Conservation (phyloP, 1,284 basidiomycete genomes). For the Pascua guehoae region DNA sequence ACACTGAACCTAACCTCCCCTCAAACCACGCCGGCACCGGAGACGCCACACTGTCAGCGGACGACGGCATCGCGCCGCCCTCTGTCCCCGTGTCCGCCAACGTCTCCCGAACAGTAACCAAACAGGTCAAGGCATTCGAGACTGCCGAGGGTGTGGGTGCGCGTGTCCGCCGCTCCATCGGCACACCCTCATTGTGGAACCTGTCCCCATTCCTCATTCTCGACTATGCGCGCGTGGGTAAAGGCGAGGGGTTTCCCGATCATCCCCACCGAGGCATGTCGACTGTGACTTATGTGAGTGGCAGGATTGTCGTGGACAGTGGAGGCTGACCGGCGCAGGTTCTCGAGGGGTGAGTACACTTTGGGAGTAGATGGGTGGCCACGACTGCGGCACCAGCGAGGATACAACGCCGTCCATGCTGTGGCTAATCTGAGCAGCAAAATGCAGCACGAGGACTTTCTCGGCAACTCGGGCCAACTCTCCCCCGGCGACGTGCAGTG, state of each 20-base stretch:
- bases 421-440: constrained; percentile 26
- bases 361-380: too few species aligned
- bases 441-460: constrained; percentile 81
- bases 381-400: too few species aligned
- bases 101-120: constrained; percentile 66
- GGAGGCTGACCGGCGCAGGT: constrained; percentile 36
- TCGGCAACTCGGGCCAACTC: constrained; percentile 75
- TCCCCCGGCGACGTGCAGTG: constrained; percentile 85
- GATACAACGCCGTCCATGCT: too few species aligned
- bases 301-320: too few species aligned
- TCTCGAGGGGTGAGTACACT: constrained; percentile 46
- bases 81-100: too few species aligned
- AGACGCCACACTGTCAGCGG: too few species aligned
- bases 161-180: constrained; percentile 79
- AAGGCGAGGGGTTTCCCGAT: constrained; percentile 56
- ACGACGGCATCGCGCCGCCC: too few species aligned
- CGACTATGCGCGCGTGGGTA: constrained; percentile 29
- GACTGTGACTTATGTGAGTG: constrained; percentile 66
- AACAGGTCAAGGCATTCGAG: constrained; percentile 71
- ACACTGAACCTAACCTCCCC: too few species aligned
- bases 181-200: constrained; percentile 68
- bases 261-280: constrained; percentile 85
- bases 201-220: constrained; percentile 84
- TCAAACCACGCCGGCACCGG: too few species aligned
- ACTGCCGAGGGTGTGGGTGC: constrained; percentile 84